Evolutionary conservation across 1,284 basidiomycete genomes (phyloP).

Genomic region (Phenoliferia sp.): DNA sequence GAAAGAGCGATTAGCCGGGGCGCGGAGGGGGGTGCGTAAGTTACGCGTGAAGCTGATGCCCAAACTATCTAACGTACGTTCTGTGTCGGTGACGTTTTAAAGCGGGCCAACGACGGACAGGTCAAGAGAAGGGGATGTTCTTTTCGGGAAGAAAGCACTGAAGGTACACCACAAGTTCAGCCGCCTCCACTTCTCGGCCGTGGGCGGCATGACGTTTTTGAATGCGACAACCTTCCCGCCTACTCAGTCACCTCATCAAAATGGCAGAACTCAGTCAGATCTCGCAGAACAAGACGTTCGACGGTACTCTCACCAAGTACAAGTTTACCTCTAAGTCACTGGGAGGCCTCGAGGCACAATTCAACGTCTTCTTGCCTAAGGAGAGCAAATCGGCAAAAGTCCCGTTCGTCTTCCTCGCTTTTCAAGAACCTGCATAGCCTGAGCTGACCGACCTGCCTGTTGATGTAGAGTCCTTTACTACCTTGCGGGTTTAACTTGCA

Average conservation of each 20-base stretch:
- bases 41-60: no score
- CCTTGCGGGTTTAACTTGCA: slow-evolving; percentile 90
- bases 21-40: no score
- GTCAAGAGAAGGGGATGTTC: no score
- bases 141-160: no score
- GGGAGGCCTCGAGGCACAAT: slow-evolving; percentile 70
- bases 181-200: no score
- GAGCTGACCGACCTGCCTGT: background rate
- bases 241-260: background rate
- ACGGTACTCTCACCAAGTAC: slow-evolving; percentile 77
- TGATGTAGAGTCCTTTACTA: slow-evolving; percentile 58
- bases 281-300: slow-evolving; percentile 73
- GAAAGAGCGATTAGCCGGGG: no score
- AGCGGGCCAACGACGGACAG: no score
- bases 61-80: no score
- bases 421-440: background rate
- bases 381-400: slow-evolving; percentile 56
- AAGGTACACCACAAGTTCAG: no score
- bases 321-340: slow-evolving; percentile 72
- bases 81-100: no score
- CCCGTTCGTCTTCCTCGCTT: slow-evolving; percentile 41
- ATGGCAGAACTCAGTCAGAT: slow-evolving; percentile 52
- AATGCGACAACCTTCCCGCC: no score
- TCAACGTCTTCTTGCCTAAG: slow-evolving; percentile 86
- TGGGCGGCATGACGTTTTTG: no score